Base-by-base conservation (phyloP, 495 filamentous ascomycete genomes). In the Tuber borchii region DNA sequence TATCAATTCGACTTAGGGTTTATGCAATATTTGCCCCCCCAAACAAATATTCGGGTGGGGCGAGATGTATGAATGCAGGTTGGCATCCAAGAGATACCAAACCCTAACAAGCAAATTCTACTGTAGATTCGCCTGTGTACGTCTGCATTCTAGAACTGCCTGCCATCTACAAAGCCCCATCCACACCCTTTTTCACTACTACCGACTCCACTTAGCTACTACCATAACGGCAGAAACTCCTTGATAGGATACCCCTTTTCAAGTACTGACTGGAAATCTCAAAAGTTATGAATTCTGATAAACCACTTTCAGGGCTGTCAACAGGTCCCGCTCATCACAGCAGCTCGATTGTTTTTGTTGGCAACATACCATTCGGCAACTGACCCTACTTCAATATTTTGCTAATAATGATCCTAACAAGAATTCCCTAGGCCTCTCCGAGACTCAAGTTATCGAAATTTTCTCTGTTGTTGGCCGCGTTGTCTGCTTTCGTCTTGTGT, bases 391-490 rank as follows among this genome's bases (percentile, higher is more conserved):
- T 68, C 56, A 34, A 2, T 65, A 16, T 43, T 72, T 31, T 17
- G 42, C 45, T 45, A 48, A 19, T n/a, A 40, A 20, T 8, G 39
- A 20, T 70, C 20, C 69, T 80, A 61, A 81, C 9, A 31, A n/a
- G 19, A 48, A 48, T 40, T 37, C 75, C 48, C 65, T 72, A 95
- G 93, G 94, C 79, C 89, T 95, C 76, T 93, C 93, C 1, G 95
- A 99, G 85, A 93, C 97, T 81, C 92, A 95, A 81, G 94, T 99
- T 76, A 91, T 89, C 76, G 91, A 97, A 74, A 94, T 95, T 74
- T 94, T 97, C 83, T 91, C 90, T 78, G 89, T 89, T 45, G 93
- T 92, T 61, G 95, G 95, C 10, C 90, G 91, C 69, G 94, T 97
- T 1, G 84, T 94, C 39, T 93, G 91, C 81, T 97, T 99, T 83